phyloP scores from a whole-genome alignment of 2,329 filamentous ascomycete genomes.

The Coniella lustricola region DNA sequence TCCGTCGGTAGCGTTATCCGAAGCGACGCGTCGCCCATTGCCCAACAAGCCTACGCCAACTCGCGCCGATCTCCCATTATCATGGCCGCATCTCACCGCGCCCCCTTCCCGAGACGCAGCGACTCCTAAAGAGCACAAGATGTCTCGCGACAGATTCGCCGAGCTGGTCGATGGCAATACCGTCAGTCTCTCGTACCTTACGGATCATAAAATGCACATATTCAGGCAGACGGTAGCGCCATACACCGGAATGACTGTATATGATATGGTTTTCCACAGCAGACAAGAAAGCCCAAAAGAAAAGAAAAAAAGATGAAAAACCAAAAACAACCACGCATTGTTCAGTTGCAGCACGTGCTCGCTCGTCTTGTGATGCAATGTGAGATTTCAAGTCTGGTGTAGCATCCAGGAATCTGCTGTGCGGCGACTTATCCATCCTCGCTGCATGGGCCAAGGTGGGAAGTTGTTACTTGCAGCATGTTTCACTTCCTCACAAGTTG shows the following conservation, averaged over 20 bases:
- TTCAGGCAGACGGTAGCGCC: neutral
- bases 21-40: conserved; percentile 74
- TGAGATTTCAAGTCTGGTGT: too few relatives aligned
- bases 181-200: neutral
- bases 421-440: too few relatives aligned
- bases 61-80: conserved; percentile 70
- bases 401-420: too few relatives aligned
- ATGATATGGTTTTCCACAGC: neutral
- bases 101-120: conserved; percentile 18
- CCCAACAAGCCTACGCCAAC: conserved; percentile 67
- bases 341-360: neutral
- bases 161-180: neutral
- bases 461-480: too few relatives aligned
- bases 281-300: neutral
- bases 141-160: neutral
- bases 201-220: neutral
- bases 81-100: conserved; percentile 37
- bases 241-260: neutral
- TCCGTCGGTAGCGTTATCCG: conserved; percentile 95
- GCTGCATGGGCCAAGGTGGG: too few relatives aligned
- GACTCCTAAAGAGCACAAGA: conserved; percentile 5
- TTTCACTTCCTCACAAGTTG: too few relatives aligned
- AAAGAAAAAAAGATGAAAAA: neutral
- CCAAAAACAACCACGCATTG: neutral
- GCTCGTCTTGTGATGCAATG: neutral